Evolutionary conservation across 805 yeast genomes (phyloP), one percentile per base, ranked within the genome.

Genomic region (Starmerella roubikii): DNA sequence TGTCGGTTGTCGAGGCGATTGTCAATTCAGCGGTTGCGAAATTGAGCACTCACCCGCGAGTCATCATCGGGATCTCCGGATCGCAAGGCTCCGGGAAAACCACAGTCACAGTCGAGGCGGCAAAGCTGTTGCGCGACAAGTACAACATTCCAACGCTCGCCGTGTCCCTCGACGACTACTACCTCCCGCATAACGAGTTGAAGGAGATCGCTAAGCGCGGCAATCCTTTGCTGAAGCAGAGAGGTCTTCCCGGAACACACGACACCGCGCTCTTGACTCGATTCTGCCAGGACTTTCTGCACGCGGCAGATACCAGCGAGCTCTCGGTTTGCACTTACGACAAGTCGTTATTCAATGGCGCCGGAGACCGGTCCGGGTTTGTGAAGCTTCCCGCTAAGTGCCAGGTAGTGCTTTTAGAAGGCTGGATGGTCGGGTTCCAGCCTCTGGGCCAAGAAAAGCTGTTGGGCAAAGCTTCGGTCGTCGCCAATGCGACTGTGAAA

Each of bases 191-290:
- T 53, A 57, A 53, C 7, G 77, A 76, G 16, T 95, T 84, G 53
- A 43, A 41, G 20, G 42, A 44, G 24, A 53, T 85, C 19, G 67
- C 69, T 1, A 28, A 45, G 5, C 38, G 43, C 12, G 66, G 59
- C 12, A 81, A 82, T 53, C 54, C 59, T 26, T 60, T 88, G 34
- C 52, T 83, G 15, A 69, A 66, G 42, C 94, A 94, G 3, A 62
- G 97, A 20, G 97, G 97, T 0, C 65, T 82, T 13, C 97, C 97
- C 0, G 96, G 96, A 0, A 88, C 97, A 0, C 98, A 88, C 56
- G 96, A 88, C 53, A 52, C 81, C 15, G 49, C 47, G 1, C 51
- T 79, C 19, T 54, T 55, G 16, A 33, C 46, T 6, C 47, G 57
- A 7, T 56, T 67, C 5, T 46, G 80, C 29, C 41, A 48, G 5